Conservation (phyloP, 345 rosid genomes). For the Raphanus sativus region DNA sequence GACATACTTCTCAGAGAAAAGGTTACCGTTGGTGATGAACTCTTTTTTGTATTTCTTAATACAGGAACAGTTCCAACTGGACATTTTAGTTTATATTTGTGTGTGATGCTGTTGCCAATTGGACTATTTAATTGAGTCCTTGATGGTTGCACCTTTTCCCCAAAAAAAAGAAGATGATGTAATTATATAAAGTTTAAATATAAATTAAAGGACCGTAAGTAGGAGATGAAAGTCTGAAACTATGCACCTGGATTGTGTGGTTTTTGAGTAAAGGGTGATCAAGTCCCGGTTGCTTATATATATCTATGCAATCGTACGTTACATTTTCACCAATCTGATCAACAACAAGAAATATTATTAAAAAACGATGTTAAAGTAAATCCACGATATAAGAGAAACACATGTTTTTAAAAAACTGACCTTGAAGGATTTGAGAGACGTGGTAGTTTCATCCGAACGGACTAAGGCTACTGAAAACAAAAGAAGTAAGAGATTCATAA, state of each 20-base stretch:
- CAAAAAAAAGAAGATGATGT: too few species aligned
- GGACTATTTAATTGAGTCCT: neutral
- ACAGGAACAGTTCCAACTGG: neutral
- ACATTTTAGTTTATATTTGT: neutral
- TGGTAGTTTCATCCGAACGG: too few species aligned
- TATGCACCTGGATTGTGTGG: constrained; percentile 19
- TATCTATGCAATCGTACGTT: constrained; percentile 24
- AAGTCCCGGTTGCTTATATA: constrained; percentile 29
- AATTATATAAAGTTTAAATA: too few species aligned
- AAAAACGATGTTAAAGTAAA: too few species aligned
- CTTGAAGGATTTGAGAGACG: too few species aligned
- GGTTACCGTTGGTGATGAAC: neutral
- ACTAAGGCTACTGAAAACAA: too few species aligned
- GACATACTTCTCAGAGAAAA: neutral
- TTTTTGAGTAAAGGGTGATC: constrained; percentile 18
- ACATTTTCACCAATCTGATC: constrained; percentile 13
- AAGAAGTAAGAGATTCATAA: too few species aligned
- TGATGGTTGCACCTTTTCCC: neutral
- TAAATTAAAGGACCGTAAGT: neutral
- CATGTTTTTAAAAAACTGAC: too few species aligned
- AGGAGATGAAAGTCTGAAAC: neutral
- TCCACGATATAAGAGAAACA: too few species aligned
- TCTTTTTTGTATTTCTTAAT: constrained; percentile 10
- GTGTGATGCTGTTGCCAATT: neutral
- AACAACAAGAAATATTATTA: too few species aligned